phyloP scores from a whole-genome alignment of 176 grass and related monocot species.

The Musa troglodytarum region DNA sequence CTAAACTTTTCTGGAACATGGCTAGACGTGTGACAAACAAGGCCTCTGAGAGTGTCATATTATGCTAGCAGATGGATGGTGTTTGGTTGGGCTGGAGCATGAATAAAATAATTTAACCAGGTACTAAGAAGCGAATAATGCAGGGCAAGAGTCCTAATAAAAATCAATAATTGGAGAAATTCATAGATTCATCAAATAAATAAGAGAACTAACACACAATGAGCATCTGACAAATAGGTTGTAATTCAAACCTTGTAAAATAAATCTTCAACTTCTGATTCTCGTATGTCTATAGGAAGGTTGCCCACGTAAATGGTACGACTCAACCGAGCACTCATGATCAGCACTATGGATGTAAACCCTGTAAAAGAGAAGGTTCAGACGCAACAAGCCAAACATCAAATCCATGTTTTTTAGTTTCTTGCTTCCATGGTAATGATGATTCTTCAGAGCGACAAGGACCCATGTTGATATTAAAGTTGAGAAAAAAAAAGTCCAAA shows the following conservation, averaged over 20 bases:
- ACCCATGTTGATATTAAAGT: neutral
- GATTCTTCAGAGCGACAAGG: neutral
- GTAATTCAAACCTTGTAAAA: constrained; percentile 19
- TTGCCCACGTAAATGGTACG: constrained; percentile 21
- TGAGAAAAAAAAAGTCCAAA: constrained; percentile 11
- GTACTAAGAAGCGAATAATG: neutral
- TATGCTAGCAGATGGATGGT: neutral
- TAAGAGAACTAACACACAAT: neutral
- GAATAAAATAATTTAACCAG: neutral
- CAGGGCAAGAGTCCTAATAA: neutral
- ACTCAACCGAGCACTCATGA: constrained; percentile 13
- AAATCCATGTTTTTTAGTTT: neutral
- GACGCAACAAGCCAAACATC: neutral
- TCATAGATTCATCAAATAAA: neutral
- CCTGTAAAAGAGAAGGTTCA: constrained; percentile 6
- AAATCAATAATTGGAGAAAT: neutral
- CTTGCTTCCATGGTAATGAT: neutral
- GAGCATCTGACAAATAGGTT: neutral
- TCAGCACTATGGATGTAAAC: neutral
- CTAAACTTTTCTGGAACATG: too few species aligned
- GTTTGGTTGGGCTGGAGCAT: neutral
- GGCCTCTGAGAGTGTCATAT: too few species aligned
- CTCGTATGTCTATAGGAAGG: constrained; percentile 19
- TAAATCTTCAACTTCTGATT: constrained; percentile 26
- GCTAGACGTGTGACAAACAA: too few species aligned